These are phyloP conservation scores for Prunus kanzakura DNA, from an alignment of 306 rosid species.

Conservation along the genomic window DNA sequence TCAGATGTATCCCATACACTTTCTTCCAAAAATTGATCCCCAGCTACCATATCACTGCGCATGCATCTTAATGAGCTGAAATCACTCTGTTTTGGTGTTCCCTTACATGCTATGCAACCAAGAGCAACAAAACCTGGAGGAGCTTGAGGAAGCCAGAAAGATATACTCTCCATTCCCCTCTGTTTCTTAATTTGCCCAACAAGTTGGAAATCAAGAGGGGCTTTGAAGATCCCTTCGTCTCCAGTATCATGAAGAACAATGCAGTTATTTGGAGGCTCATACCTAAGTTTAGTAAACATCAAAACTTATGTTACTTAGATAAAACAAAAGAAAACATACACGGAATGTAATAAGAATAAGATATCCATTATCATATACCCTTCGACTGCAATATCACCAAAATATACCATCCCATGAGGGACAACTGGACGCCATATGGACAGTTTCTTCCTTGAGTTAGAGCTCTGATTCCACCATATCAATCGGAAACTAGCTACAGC, in stretches of 20 bases:
- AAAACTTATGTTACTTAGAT: background rate
- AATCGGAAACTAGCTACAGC: constrained; percentile 79
- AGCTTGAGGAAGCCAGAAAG: constrained; percentile 96
- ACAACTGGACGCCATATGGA: constrained; percentile 96
- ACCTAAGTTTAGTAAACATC: constrained; percentile 43
- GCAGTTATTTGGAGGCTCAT: constrained; percentile 88
- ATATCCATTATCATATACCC: constrained; percentile 52
- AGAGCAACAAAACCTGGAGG: constrained; percentile 91
- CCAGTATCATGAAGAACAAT: constrained; percentile 70
- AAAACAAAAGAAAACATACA: background rate
- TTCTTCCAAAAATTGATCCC: constrained; percentile 82
- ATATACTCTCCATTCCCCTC: constrained; percentile 72
- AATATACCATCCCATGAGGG: constrained; percentile 73
- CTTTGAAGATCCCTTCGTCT: constrained; percentile 62
- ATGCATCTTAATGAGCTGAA: constrained; percentile 74
- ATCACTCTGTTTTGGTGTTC: constrained; percentile 68
- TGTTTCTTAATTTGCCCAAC: constrained; percentile 86
- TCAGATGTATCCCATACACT: constrained; percentile 92
- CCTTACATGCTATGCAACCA: constrained; percentile 85
- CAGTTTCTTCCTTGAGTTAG: constrained; percentile 62
- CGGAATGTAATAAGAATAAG: background rate
- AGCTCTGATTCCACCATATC: constrained; percentile 92
- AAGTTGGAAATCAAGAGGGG: constrained; percentile 77
- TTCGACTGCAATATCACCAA: constrained; percentile 82
- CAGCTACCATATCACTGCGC: constrained; percentile 82